A percentile compares a stretch with the other conserved stretches of the same genome.
Conservation (phyloP, 164 flowering plant species). For the Stephania cephalantha region DNA sequence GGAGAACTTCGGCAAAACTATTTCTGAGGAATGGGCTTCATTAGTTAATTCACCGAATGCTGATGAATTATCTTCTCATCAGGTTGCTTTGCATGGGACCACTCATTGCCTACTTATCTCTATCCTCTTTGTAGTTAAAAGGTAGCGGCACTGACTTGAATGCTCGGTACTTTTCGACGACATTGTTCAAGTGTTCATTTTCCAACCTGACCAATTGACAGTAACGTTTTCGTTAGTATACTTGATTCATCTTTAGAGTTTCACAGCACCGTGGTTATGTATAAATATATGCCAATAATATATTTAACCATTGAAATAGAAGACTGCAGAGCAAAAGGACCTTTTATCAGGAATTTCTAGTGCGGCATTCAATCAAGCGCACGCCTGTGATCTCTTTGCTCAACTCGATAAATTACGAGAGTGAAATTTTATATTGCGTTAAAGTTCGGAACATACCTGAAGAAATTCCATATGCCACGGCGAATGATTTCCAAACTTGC, state of each 20-base stretch:
- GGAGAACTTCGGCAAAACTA: too few relatives aligned
- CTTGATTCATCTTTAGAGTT: background rate
- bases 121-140: conserved; percentile 48
- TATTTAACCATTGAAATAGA: too few relatives aligned
- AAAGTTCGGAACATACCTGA: conserved; percentile 37
- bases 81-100: background rate
- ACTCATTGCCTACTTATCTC: conserved; percentile 20
- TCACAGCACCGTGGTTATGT: background rate
- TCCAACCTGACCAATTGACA: conserved; percentile 42
- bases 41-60: background rate
- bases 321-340: too few relatives aligned
- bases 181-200: conserved; percentile 72
- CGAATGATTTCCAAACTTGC: conserved; percentile 70
- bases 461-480: conserved; percentile 80
- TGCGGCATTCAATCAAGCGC: background rate
- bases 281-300: too few relatives aligned
- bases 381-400: background rate
- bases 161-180: conserved; percentile 60
- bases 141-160: conserved; percentile 65
- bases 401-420: background rate
- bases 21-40: too few relatives aligned
- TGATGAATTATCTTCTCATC: background rate
- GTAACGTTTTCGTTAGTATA: background rate
- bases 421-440: background rate
- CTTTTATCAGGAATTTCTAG: too few relatives aligned